Base-by-base conservation (phyloP, 169 alveolate species). In the Eimeria falciformis region DNA sequence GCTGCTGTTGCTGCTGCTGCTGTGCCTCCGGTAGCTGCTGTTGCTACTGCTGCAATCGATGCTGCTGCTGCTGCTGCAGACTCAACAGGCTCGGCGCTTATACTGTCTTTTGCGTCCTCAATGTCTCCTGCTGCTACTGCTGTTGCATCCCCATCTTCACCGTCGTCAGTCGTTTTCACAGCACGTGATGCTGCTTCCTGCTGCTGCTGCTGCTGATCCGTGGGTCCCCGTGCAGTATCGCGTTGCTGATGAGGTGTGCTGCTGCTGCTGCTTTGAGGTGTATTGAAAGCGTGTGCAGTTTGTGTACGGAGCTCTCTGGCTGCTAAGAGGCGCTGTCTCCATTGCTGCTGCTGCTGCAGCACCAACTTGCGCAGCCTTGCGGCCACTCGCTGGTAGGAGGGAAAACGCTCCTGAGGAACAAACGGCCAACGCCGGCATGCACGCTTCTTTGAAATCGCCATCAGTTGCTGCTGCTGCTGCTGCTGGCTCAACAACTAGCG, bases 381-480 rank as follows among this genome's bases (percentile, higher is more conserved):
- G n/a, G 85, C 85, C 0, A 75, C 45, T 6, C 85, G 85, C n/a
- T 25, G 45, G 65, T 43, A 75, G 21, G 85, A 45, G 5, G 85
- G 85, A 23, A 75, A 75, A 6, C 85, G 85, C 23, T 75, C 85
- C 11, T 75, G 65, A 21, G 85, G 85, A 11, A 75, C 85, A 33
- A 75, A 75, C 45, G 87, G 87, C 87, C 87, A 78, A 5, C 87
- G 87, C 87, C 87, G 4, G n/a, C 85, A 75, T 14, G 66, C 40
- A n/a, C 85, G 85, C 25, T 75, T 75, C 85, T 75, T 75, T 4
- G 85, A 75, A 43, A 40, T 45, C 87, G 69, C 87, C 69, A 78
- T 47, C 55, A 23, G 71, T 40, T 78, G 87, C 87, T 43, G 66
- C 56, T 69, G 50, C 29, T 33, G 50, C 50, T 69, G 5, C 4